phyloP scores from a whole-genome alignment of 345 rosid genomes.

The Mercurialis annua region DNA sequence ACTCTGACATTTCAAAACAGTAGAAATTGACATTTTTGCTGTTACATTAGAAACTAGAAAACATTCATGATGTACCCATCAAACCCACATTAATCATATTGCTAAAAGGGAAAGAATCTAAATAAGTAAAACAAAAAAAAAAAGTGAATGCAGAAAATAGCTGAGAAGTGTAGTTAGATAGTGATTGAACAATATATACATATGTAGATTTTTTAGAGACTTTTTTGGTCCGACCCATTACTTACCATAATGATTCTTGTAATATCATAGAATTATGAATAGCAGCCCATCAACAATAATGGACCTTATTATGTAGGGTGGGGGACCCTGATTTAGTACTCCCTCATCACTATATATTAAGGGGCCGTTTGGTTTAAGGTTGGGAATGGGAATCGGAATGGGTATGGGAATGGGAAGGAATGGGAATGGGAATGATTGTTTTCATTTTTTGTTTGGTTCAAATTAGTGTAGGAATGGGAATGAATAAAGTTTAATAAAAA shows the following conservation, averaged over 20 bases:
- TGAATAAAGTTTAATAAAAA: too few species aligned
- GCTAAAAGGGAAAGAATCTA: neutral
- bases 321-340: constrained; percentile 26
- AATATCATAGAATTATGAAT: constrained; percentile 12
- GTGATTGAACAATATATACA: neutral
- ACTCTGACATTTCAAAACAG: neutral
- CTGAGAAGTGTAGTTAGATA: neutral
- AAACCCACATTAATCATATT: neutral
- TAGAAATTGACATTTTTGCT: neutral
- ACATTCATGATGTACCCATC: neutral
- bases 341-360: too few species aligned
- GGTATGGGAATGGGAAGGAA: too few species aligned
- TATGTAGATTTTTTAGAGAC: neutral
- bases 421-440: too few species aligned
- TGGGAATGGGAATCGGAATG: too few species aligned
- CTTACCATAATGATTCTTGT: constrained; percentile 3
- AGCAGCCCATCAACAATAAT: constrained; percentile 16
- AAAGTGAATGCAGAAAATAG: neutral
- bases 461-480: too few species aligned
- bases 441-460: too few species aligned
- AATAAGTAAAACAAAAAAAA: too few species aligned
- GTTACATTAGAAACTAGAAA: neutral
- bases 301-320: neutral
- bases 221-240: constrained; percentile 9
- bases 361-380: too few species aligned